Percentiles rank a stretch among this genome's conserved stretches.
phyloP scores from a whole-genome alignment of 1,284 basidiomycete species.

The Moesziomyces antarcticus region DNA sequence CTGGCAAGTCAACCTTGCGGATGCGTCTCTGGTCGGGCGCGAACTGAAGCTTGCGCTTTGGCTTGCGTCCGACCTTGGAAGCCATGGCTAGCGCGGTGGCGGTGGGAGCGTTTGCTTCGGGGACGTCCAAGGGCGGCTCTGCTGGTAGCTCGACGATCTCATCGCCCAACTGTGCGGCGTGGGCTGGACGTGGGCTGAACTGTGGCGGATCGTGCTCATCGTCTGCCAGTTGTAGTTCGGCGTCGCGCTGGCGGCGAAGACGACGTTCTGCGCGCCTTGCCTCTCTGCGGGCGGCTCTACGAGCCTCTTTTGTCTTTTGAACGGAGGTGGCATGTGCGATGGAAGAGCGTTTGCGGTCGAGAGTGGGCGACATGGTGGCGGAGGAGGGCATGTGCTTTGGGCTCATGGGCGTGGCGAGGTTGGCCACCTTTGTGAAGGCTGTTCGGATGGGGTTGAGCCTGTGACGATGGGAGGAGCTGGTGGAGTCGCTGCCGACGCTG shows the following conservation, averaged over 20 bases:
- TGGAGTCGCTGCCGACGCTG: constrained; percentile 13
- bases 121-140: constrained; percentile 45
- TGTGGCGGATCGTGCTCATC: constrained; percentile 15
- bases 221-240: constrained; percentile 13
- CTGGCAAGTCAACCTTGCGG: constrained; percentile 60
- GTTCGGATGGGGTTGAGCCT: constrained; percentile 18
- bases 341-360: constrained; percentile 5
- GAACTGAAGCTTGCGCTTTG: constrained; percentile 56
- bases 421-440: constrained; percentile 30
- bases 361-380: constrained; percentile 4
- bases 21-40: constrained; percentile 58
- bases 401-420: constrained; percentile 23
- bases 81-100: constrained; percentile 43
- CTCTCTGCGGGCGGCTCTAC: constrained; percentile 28
- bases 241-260: constrained; percentile 19
- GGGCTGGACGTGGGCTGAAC: constrained; percentile 1
- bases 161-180: constrained; percentile 36
- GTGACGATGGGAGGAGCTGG: constrained; percentile 12
- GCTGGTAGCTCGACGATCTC: constrained; percentile 39
- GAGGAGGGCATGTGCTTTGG: constrained; percentile 6
- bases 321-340: constrained; percentile 27
- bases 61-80: constrained; percentile 45
- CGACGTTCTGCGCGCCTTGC: constrained; percentile 17
- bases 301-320: constrained; percentile 38
- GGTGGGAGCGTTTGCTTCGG: constrained; percentile 46